Conservation (phyloP, 78 protist species). For the Goniomonas avonlea region DNA sequence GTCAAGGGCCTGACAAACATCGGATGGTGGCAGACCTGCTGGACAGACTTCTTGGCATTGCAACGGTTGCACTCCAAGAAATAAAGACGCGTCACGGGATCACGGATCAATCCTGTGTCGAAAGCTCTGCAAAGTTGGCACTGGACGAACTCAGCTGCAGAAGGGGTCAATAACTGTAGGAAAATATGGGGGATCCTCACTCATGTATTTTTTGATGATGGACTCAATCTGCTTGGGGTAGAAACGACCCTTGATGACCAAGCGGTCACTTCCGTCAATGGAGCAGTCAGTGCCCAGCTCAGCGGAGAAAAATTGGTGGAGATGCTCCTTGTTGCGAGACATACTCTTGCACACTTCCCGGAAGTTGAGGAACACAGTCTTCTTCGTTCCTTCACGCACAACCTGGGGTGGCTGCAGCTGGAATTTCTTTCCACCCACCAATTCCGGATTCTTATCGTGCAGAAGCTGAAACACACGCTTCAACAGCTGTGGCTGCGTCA, state of each 20-base stretch:
- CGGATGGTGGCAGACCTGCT: background rate
- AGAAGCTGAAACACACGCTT: background rate
- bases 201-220: too few relatives aligned
- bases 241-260: background rate
- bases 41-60: background rate
- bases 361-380: conserved; percentile 1
- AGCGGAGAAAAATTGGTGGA: background rate
- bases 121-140: background rate
- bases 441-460: background rate
- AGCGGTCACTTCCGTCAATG: background rate
- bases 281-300: background rate
- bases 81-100: background rate
- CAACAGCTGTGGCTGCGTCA: too few relatives aligned
- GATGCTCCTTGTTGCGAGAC: background rate
- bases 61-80: background rate
- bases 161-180: too few relatives aligned
- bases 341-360: background rate
- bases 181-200: too few relatives aligned
- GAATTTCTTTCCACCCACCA: background rate
- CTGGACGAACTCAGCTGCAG: too few relatives aligned
- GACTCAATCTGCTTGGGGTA: too few relatives aligned
- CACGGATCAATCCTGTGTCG: background rate
- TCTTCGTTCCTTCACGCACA: background rate
- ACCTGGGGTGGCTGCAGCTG: background rate
- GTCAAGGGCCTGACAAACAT: background rate